A percentile compares a stretch with the other conserved stretches of the same genome.
Evolutionary conservation across 306 rosid species (phyloP).

Genomic region (Begonia loranthoides): DNA sequence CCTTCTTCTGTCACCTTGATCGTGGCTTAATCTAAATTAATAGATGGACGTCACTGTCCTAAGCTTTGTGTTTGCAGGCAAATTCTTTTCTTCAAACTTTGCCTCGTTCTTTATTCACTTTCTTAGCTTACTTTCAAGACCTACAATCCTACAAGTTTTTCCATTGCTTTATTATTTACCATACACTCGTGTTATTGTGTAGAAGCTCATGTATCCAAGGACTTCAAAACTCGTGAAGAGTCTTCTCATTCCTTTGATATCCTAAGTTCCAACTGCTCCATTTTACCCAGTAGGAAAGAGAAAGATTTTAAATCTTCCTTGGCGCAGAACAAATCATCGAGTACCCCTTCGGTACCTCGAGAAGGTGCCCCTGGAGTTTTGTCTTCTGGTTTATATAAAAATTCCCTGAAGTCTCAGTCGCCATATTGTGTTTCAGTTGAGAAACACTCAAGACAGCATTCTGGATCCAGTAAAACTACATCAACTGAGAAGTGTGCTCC

Average conservation of each 20-base stretch:
- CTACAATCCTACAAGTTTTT: no score
- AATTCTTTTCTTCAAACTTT: no score
- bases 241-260: constrained; percentile 14
- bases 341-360: constrained; percentile 11
- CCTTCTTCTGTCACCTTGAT: no score
- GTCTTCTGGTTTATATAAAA: constrained; percentile 17
- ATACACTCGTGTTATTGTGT: constrained; percentile 1
- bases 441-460: constrained; percentile 14
- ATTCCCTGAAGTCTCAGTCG: constrained; percentile 15
- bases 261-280: constrained; percentile 21
- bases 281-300: constrained; percentile 17
- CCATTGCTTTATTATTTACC: no score
- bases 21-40: no score
- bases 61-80: no score
- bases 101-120: no score
- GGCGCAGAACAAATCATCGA: constrained; percentile 7
- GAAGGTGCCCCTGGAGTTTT: constrained; percentile 22
- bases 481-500: constrained; percentile 15
- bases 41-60: no score
- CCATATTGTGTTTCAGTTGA: constrained; percentile 22
- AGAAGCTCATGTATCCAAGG: constrained; percentile 23
- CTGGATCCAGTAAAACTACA: constrained; percentile 11
- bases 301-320: constrained; percentile 25
- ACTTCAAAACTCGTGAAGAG: constrained; percentile 8
- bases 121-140: no score